These are phyloP conservation scores for Ophiostoma novo-ulmi DNA, from an alignment of 2,329 filamentous ascomycete species.

Conservation along the genomic window DNA sequence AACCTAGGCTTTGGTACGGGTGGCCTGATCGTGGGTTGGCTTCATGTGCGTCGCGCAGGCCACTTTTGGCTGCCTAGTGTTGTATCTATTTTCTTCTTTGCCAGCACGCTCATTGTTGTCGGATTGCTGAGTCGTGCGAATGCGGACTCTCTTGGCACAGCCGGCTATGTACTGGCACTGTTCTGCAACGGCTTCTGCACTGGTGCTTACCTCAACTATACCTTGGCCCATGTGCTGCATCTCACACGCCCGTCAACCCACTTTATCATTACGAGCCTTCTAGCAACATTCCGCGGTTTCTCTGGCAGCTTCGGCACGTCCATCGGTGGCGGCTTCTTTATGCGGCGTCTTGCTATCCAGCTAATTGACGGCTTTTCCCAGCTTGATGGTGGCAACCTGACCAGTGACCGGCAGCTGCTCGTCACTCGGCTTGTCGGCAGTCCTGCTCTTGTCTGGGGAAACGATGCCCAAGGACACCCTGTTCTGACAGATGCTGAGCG, in stretches of 20 bases:
- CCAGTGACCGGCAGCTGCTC: slow-evolving; percentile 37
- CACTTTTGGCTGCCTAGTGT: slow-evolving; percentile 66
- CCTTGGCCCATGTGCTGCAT: slow-evolving; percentile 72
- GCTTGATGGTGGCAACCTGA: slow-evolving; percentile 41
- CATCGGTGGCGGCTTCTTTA: slow-evolving; percentile 72
- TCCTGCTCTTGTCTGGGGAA: slow-evolving; percentile 46
- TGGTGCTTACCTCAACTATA: slow-evolving; percentile 73
- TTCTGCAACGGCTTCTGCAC: slow-evolving; percentile 68
- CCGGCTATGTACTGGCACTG: slow-evolving; percentile 56
- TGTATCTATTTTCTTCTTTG: slow-evolving; percentile 58
- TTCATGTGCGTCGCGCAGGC: slow-evolving; percentile 68
- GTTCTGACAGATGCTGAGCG: slow-evolving; percentile 39
- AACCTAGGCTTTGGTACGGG: slow-evolving; percentile 74
- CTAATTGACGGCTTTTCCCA: slow-evolving; percentile 54
- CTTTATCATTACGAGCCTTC: slow-evolving; percentile 68
- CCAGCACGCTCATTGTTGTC: slow-evolving; percentile 45
- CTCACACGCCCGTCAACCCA: slow-evolving; percentile 61
- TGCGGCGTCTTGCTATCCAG: slow-evolving; percentile 51
- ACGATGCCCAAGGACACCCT: slow-evolving; percentile 29
- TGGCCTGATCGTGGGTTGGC: slow-evolving; percentile 64
- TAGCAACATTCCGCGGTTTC: slow-evolving; percentile 76
- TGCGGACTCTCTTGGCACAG: slow-evolving; percentile 40
- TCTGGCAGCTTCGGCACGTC: slow-evolving; percentile 75
- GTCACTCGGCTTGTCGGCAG: slow-evolving; percentile 47
- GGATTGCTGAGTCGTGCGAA: slow-evolving; percentile 46